Evolutionary conservation across 495 filamentous ascomycete genomes (phyloP).

Genomic region (Neurospora pannonica): DNA sequence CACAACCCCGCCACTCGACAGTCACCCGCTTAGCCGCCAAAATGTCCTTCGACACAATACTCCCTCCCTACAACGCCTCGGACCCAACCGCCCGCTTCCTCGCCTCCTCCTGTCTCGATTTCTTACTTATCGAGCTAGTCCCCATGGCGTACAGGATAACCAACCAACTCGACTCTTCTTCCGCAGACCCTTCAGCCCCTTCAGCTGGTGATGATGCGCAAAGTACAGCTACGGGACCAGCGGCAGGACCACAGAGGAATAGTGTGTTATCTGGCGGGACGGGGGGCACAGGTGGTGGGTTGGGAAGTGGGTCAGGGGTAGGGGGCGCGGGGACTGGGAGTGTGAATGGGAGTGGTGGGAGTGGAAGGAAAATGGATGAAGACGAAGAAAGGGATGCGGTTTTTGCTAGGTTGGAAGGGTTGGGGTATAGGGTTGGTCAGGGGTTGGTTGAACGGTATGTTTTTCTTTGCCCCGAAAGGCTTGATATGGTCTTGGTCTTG

Average conservation of each 20-base stretch:
- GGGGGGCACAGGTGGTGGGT: background rate
- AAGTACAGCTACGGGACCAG: background rate
- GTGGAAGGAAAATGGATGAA: slow-evolving; percentile 41
- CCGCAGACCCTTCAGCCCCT: background rate
- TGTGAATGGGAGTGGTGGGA: slow-evolving; percentile 2
- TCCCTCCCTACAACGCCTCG: slow-evolving; percentile 59
- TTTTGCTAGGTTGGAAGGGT: slow-evolving; percentile 69
- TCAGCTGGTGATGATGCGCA: background rate
- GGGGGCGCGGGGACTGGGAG: background rate
- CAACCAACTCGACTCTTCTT: slow-evolving; percentile 38
- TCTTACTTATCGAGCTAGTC: slow-evolving; percentile 92
- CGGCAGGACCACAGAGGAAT: background rate
- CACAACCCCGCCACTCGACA: too few species aligned
- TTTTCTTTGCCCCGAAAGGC: background rate
- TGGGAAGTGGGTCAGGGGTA: background rate
- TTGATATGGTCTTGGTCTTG: background rate
- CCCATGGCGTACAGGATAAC: slow-evolving; percentile 83
- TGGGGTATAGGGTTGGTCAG: slow-evolving; percentile 89
- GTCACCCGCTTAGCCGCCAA: too few species aligned
- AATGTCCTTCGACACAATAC: slow-evolving; percentile 73
- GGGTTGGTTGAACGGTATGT: slow-evolving; percentile 84
- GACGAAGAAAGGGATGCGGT: slow-evolving; percentile 75
- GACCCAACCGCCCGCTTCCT: slow-evolving; percentile 74
- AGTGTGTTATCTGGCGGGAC: background rate
- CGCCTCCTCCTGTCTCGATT: slow-evolving; percentile 73